Conservation (phyloP, 2,329 filamentous ascomycete genomes). For the Clarireedia hainanense region DNA sequence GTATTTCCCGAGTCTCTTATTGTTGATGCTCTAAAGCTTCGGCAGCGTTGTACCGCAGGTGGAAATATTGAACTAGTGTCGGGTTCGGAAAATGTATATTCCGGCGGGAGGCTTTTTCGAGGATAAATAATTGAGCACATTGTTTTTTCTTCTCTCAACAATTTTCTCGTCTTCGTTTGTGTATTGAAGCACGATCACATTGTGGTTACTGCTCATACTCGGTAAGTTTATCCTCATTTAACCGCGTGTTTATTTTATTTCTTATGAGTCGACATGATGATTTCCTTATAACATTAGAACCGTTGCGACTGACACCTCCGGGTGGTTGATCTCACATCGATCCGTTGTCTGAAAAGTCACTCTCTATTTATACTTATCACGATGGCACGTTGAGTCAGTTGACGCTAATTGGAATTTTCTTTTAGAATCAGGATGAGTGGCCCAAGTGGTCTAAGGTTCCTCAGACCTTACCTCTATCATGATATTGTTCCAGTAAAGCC, state of each 20-base stretch:
- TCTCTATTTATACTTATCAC: conserved; percentile 4
- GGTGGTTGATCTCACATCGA: conserved; percentile 45
- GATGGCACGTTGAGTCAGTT: conserved; percentile 8
- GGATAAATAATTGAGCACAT: not conserved
- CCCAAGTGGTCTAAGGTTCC: conserved; percentile 39
- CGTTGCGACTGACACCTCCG: conserved; percentile 48
- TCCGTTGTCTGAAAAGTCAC: conserved; percentile 36
- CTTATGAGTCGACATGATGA: conserved; percentile 37
- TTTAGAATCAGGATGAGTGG: conserved; percentile 36
- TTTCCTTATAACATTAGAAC: conserved; percentile 44
- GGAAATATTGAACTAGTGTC: not conserved
- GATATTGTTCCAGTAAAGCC: conserved; percentile 16
- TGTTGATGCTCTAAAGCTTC: not conserved
- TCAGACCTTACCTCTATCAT: conserved; percentile 47
- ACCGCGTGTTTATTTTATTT: not conserved
- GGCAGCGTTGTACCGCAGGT: not conserved
- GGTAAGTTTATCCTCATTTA: not conserved
- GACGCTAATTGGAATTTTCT: conserved; percentile 10
- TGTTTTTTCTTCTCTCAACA: no score
- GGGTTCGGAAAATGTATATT: not conserved
- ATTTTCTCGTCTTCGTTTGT: no score
- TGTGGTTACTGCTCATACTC: not conserved
- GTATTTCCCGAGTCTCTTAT: not conserved
- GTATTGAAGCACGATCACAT: no score
- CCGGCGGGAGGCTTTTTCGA: not conserved